Percentiles rank a stretch among this genome's conserved stretches.
Evolutionary conservation across 768 basidiomycete genomes (phyloP).

Genomic region (Auriscalpium orientale): DNA sequence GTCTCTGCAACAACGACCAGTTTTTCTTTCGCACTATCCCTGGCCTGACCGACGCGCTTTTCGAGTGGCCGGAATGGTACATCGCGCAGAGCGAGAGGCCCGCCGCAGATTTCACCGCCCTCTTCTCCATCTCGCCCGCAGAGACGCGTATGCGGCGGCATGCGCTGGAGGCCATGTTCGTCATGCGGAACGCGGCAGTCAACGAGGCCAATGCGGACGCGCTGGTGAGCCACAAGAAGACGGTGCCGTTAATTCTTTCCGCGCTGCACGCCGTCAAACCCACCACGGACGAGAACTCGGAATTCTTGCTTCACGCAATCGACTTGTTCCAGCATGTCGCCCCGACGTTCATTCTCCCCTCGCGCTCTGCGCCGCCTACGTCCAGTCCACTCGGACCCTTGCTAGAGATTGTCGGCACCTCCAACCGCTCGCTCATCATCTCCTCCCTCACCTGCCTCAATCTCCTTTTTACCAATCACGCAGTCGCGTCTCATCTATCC

Average conservation of each 20-base stretch:
- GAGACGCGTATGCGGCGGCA: constrained; percentile 53
- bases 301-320: constrained; percentile 63
- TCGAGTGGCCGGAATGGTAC: constrained; percentile 88
- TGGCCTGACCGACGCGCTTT: constrained; percentile 75
- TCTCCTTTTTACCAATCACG: constrained; percentile 51
- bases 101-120: constrained; percentile 11
- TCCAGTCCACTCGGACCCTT: constrained; percentile 51
- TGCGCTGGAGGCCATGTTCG: constrained; percentile 78
- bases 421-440: constrained; percentile 73
- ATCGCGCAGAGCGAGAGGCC: constrained; percentile 28
- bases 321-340: constrained; percentile 67
- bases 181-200: constrained; percentile 80
- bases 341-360: constrained; percentile 32
- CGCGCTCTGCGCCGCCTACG: constrained; percentile 23
- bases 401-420: constrained; percentile 47
- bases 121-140: constrained; percentile 53
- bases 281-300: constrained; percentile 57
- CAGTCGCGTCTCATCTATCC: constrained; percentile 47
- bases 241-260: constrained; percentile 57
- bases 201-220: constrained; percentile 60
- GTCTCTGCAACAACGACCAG: constrained; percentile 71
- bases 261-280: constrained; percentile 55
- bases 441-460: constrained; percentile 54
- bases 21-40: constrained; percentile 68
- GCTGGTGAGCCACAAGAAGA: constrained; percentile 50